Evolutionary conservation across 257 asterid genomes (phyloP).

Genomic region (Capsicum chinense): DNA sequence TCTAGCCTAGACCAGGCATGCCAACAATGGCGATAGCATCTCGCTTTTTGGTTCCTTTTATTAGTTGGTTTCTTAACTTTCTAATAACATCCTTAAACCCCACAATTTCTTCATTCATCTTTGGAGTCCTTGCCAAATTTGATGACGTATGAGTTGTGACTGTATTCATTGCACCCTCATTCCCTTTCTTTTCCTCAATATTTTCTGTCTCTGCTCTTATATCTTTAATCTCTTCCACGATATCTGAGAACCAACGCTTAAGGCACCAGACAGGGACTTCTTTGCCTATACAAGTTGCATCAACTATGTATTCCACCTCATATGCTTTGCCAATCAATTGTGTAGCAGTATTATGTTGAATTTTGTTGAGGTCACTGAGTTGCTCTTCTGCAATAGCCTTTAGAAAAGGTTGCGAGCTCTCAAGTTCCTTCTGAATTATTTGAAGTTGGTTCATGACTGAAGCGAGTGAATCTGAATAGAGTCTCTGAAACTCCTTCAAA

Average conservation of each 20-base stretch:
- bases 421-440: not conserved
- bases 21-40: conserved; percentile 22
- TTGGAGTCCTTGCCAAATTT: not conserved
- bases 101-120: not conserved
- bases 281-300: not conserved
- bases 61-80: not conserved
- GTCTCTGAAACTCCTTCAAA: not conserved
- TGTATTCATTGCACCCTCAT: too few species aligned
- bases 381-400: not conserved
- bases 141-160: too few species aligned
- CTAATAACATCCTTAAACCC: not conserved
- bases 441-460: not conserved
- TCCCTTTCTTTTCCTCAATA: too few species aligned
- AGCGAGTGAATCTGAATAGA: not conserved
- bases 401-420: not conserved
- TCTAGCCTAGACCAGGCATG: conserved; percentile 4
- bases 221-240: not conserved
- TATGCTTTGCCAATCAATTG: not conserved
- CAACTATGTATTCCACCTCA: not conserved
- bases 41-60: not conserved
- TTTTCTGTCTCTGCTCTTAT: not conserved
- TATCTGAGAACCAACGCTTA: not conserved
- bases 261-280: not conserved
- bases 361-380: not conserved
- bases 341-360: not conserved